These are phyloP conservation scores for Boletus pseudopeckii DNA, from an alignment of 768 basidiomycete genomes.

Conservation along the genomic window DNA sequence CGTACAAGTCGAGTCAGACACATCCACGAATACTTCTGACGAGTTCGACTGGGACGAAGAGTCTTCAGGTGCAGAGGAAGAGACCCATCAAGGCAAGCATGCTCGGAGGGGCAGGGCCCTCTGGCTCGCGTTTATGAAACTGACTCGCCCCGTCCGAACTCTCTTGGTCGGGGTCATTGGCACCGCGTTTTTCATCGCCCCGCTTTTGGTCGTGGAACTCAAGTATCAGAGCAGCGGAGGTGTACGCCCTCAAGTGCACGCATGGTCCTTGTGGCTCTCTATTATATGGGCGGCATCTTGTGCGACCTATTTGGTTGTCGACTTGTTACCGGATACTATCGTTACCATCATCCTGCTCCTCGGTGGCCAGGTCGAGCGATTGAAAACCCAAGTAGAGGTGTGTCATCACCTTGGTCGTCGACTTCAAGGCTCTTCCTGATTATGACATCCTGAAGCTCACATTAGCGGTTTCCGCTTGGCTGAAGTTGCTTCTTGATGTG, in stretches of 20 bases:
- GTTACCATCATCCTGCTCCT: conserved; percentile 51
- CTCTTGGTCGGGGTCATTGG: conserved; percentile 59
- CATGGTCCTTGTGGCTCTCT: conserved; percentile 66
- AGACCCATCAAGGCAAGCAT: conserved; percentile 31
- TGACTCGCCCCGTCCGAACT: conserved; percentile 56
- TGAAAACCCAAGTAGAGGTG: conserved; percentile 70
- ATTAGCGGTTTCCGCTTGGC: conserved; percentile 66
- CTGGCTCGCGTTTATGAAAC: conserved; percentile 64
- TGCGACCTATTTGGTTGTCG: conserved; percentile 60
- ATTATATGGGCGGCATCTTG: conserved; percentile 64
- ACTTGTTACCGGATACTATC: conserved; percentile 55
- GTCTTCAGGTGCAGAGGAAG: conserved; percentile 29
- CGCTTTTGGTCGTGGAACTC: conserved; percentile 64
- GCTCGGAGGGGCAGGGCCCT: conserved; percentile 61
- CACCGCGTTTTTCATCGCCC: conserved; percentile 61
- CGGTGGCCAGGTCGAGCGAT: conserved; percentile 60
- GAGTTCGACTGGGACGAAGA: conserved; percentile 78
- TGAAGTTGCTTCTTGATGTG: conserved; percentile 65
- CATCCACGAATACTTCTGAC: conserved; percentile 60
- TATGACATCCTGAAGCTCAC: conserved; percentile 42
- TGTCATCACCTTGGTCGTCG: neutral
- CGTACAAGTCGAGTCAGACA: conserved; percentile 24
- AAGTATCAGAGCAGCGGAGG: conserved; percentile 46
- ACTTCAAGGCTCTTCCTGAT: conserved; percentile 1
- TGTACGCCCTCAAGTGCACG: conserved; percentile 53